phyloP scores from a whole-genome alignment of 2,329 filamentous ascomycete species.

The Neobulgaria alba region DNA sequence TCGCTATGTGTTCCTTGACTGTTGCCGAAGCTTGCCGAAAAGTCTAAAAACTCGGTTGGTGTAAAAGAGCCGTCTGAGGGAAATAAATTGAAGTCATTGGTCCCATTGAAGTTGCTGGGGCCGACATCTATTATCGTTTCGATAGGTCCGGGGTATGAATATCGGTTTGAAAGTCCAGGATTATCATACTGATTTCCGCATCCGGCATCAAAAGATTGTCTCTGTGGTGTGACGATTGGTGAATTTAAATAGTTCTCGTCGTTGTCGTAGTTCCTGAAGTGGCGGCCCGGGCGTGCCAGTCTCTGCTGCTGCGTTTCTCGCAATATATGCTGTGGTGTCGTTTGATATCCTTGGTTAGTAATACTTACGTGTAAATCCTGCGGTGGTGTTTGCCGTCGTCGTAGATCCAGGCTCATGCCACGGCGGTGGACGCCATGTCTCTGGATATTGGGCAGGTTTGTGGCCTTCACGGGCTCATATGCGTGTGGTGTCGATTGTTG shows the following conservation, averaged over 20 bases:
- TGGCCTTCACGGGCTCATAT: slow-evolving; percentile 68
- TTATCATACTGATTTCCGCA: slow-evolving; percentile 29
- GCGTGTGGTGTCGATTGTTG: slow-evolving; percentile 78
- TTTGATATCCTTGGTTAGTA: slow-evolving; percentile 46
- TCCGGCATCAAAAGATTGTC: slow-evolving; percentile 43
- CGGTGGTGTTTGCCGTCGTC: slow-evolving; percentile 45
- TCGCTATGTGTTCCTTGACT: slow-evolving; percentile 16
- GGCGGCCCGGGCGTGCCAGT: slow-evolving; percentile 67
- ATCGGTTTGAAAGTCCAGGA: slow-evolving; percentile 13
- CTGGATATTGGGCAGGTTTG: slow-evolving; percentile 51
- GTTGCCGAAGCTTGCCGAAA: slow-evolving; percentile 23
- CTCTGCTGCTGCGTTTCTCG: slow-evolving; percentile 86
- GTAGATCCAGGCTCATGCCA: slow-evolving; percentile 75
- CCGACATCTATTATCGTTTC: slow-evolving; percentile 32
- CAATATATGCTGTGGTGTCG: slow-evolving; percentile 66
- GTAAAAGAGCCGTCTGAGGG: slow-evolving; percentile 20
- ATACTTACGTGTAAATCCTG: slow-evolving; percentile 38
- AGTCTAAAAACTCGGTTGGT: slow-evolving; percentile 26
- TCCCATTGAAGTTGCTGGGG: slow-evolving; percentile 27
- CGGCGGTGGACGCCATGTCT: slow-evolving; percentile 59
- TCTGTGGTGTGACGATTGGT: slow-evolving; percentile 45
- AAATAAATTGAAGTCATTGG: slow-evolving; percentile 27
- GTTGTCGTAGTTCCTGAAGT: slow-evolving; percentile 25
- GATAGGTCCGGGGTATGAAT: slow-evolving; percentile 35
- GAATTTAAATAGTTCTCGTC: slow-evolving; percentile 50